phyloP scores from a whole-genome alignment of 305 asterid species.

The Solanum hybrid region DNA sequence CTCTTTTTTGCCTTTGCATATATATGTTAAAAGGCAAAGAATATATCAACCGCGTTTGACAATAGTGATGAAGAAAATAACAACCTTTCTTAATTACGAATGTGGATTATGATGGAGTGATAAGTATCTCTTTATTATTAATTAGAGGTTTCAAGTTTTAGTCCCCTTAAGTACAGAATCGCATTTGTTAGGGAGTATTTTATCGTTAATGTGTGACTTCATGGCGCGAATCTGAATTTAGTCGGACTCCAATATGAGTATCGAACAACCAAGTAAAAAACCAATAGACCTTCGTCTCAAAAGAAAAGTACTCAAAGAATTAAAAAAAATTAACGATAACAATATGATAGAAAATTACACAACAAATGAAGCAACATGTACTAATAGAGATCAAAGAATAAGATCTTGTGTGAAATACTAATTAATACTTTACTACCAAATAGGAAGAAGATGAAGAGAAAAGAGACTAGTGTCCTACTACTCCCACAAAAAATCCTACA shows the following conservation, averaged over 20 bases:
- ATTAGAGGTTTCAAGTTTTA: no score
- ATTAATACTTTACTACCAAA: background rate
- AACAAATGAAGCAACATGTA: no score
- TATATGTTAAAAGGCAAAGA: background rate
- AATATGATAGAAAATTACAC: background rate
- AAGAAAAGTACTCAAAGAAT: background rate
- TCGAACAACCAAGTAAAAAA: no score
- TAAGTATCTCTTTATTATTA: no score
- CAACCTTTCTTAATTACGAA: background rate
- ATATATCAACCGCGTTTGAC: background rate
- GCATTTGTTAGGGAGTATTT: background rate
- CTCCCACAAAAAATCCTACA: background rate
- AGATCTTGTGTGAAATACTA: background rate
- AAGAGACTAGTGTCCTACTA: background rate
- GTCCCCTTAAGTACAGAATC: background rate
- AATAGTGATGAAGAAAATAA: background rate
- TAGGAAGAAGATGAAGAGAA: background rate
- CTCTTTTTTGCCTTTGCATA: background rate
- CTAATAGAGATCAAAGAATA: background rate
- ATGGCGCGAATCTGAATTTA: background rate
- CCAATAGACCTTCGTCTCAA: background rate
- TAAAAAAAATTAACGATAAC: background rate
- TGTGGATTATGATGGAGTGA: accelerated
- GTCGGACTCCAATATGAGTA: background rate
- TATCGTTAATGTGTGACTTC: no score